Conservation (phyloP, 108 stramenopile species). For the Aureococcus anophagefferens region DNA sequence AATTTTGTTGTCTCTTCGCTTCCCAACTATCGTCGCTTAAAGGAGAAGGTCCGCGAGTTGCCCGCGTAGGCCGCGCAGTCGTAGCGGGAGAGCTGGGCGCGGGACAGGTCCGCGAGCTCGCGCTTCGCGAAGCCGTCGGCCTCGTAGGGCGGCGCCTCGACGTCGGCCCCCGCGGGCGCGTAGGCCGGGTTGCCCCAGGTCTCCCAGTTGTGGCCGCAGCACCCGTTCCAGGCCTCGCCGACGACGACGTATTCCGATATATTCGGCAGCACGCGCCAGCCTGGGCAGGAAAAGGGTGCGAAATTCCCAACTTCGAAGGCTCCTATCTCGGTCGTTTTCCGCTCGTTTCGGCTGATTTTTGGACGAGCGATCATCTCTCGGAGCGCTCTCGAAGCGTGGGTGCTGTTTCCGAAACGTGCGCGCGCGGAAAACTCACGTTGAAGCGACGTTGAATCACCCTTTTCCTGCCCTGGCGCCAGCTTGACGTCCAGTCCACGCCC, state of each 20-base stretch:
- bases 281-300: no score
- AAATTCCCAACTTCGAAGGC: no score
- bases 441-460: no score
- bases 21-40: no score
- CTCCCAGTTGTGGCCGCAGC: conserved; percentile 64
- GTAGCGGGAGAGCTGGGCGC: conserved; percentile 59
- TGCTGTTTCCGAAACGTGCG: no score
- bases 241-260: conserved; percentile 69
- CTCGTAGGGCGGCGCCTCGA: conserved; percentile 26
- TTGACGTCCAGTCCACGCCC: conserved; percentile 58
- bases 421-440: no score
- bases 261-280: conserved; percentile 1
- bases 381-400: no score
- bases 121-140: conserved; percentile 55
- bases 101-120: conserved; percentile 46
- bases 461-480: conserved; percentile 34
- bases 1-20: no score
- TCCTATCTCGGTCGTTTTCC: no score
- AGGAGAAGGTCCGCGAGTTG: conserved; percentile 58
- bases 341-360: no score
- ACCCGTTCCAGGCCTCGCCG: conserved; percentile 67
- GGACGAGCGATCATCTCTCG: no score
- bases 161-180: conserved; percentile 5
- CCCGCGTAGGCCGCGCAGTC: conserved; percentile 46
- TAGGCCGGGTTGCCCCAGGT: conserved; percentile 65